Evolutionary conservation across 176 grass and related monocot genomes (phyloP).

Genomic region (Phoenix roebelenii): DNA sequence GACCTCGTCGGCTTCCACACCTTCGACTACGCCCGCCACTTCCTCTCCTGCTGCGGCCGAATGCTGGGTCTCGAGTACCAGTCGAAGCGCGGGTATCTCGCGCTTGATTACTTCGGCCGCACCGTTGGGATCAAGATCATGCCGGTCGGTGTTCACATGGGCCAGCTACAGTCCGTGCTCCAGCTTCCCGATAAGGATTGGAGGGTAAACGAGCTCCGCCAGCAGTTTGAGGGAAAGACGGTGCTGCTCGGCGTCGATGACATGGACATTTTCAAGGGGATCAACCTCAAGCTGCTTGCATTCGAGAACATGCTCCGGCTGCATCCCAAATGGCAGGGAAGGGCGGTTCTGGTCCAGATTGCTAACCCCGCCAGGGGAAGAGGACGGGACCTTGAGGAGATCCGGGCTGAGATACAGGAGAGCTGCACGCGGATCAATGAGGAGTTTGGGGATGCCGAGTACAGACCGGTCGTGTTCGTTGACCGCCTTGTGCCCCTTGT

Average conservation of each 20-base stretch:
- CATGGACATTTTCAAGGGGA: constrained; percentile 24
- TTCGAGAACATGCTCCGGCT: constrained; percentile 12
- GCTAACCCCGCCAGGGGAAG: constrained; percentile 8
- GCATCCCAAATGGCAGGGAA: constrained; percentile 16
- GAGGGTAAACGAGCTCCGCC: constrained; percentile 26
- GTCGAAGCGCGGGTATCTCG: constrained; percentile 14
- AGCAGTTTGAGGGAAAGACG: constrained; percentile 29
- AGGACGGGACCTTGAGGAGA: neutral
- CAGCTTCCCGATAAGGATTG: constrained; percentile 37
- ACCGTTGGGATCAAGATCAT: constrained; percentile 18
- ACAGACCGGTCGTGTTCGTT: constrained; percentile 36
- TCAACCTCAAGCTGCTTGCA: constrained; percentile 11
- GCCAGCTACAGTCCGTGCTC: constrained; percentile 12
- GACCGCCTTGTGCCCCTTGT: constrained; percentile 25
- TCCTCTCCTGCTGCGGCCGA: constrained; percentile 19
- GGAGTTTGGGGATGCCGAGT: constrained; percentile 28
- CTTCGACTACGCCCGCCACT: constrained; percentile 20
- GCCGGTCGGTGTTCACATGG: constrained; percentile 17
- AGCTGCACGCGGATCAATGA: constrained; percentile 29
- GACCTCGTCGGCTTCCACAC: constrained; percentile 19
- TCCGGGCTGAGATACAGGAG: neutral
- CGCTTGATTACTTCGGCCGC: constrained; percentile 8
- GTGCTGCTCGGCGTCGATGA: constrained; percentile 12
- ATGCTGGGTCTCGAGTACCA: constrained; percentile 23
- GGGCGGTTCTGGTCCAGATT: constrained; percentile 16